Evolutionary conservation across 83 land plant species (phyloP), one percentile per base, ranked within the genome.

Genomic region (Picea abies): DNA sequence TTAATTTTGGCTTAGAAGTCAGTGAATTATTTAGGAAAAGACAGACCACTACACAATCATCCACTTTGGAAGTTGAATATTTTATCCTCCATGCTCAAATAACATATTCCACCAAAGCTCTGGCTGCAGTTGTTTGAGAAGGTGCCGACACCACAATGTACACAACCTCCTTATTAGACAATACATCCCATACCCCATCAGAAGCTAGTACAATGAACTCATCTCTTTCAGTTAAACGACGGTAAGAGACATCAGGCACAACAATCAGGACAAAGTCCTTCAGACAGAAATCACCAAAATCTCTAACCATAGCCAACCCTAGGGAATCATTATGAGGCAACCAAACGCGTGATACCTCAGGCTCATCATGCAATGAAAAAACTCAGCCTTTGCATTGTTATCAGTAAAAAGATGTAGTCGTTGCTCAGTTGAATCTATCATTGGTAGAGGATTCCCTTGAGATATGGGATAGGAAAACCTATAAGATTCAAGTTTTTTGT

Each of bases 241-340:
- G 89, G 82, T 92, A 90, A 14, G 88, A 92, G 20, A 92, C 71
- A 80, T 90, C 91, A 15, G 95, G 95, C 12, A 90, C 91, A 81
- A 91, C 86, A 75, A 93, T 93, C 19, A 93, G 71, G 63, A 91
- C 95, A 80, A 86, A 93, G 82, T 93, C 92, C 79, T 93, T 93
- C 39, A 93, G 82, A 82, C 95, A 93, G 60, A 93, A 90, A 79
- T 93, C 95, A 9, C 96, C 96, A 87, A 94, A 94, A n/a, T 93
- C 96, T 87, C 96, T 84, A 76, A 94, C 96, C 96, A 94, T 94
- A 20, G 93, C 96, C 65, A 94, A 83, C 35, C 96, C 93, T 80
- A 93, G 96, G 4, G 94, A 92, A 78, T 94, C 92, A 82, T 68
- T 87, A 71, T 92, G 86, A 15, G 96, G 96, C 84, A 94, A 85